phyloP scores from a whole-genome alignment of 139 green algal genomes.

The Picochlorum sp. region DNA sequence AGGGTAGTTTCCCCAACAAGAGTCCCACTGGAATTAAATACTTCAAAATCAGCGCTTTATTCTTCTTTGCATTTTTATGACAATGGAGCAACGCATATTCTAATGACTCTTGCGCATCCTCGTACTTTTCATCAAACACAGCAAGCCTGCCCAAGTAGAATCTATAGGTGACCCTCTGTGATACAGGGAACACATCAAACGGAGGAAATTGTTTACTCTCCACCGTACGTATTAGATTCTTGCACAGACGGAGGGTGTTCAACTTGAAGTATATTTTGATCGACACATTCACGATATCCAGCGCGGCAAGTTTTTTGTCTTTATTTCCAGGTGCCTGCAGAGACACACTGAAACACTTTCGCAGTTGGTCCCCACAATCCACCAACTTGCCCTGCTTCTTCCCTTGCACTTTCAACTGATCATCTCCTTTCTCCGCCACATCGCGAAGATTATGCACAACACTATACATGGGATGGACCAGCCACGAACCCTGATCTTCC shows the following conservation, averaged over 20 bases:
- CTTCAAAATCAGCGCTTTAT: slow-evolving; percentile 51
- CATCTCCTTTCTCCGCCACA: slow-evolving; percentile 40
- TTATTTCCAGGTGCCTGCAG: slow-evolving; percentile 43
- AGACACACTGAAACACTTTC: slow-evolving; percentile 48
- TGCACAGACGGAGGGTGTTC: slow-evolving; percentile 66
- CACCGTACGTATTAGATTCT: slow-evolving; percentile 56
- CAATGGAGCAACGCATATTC: slow-evolving; percentile 59
- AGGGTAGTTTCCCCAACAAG: slow-evolving; percentile 48
- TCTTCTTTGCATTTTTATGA: slow-evolving; percentile 26
- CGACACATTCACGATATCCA: slow-evolving; percentile 56
- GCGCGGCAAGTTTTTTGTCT: slow-evolving; percentile 51
- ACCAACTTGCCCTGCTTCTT: slow-evolving; percentile 41
- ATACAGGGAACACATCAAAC: slow-evolving; percentile 47
- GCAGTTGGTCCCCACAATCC: slow-evolving; percentile 45
- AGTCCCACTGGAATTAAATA: slow-evolving; percentile 69
- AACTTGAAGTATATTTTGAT: slow-evolving; percentile 76
- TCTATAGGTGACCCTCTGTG: slow-evolving; percentile 57
- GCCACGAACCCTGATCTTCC: slow-evolving; percentile 30
- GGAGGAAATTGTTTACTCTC: slow-evolving; percentile 37
- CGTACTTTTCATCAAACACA: slow-evolving; percentile 70
- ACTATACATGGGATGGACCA: slow-evolving; percentile 35
- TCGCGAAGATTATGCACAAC: slow-evolving; percentile 36
- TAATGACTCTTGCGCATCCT: slow-evolving; percentile 43
- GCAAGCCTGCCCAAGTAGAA: slow-evolving; percentile 65
- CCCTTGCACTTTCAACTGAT: slow-evolving; percentile 10